Evolutionary conservation across 441 rosid species (phyloP).

Genomic region (Populus trichocarpa): DNA sequence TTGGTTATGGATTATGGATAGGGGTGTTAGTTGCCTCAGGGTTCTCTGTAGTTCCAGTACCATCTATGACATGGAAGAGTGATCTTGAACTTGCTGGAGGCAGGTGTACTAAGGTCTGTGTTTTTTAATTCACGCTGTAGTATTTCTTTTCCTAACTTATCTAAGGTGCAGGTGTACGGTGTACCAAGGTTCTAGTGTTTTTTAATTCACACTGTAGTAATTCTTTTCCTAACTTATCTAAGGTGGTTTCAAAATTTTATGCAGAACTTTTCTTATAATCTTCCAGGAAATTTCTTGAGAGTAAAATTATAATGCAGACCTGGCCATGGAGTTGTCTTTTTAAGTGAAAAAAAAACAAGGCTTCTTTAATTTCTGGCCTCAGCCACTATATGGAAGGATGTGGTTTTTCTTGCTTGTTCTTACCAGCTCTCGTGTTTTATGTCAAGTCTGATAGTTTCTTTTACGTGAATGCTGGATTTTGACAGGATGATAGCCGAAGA

Average conservation of each 20-base stretch:
- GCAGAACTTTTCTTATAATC: background rate
- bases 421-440: background rate
- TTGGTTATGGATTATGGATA: constrained; percentile 85
- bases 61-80: constrained; percentile 70
- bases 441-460: background rate
- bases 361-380: background rate
- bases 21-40: constrained; percentile 87
- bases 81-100: constrained; percentile 53
- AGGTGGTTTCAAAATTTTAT: background rate
- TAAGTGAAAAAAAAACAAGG: background rate
- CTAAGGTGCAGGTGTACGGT: constrained; percentile 20
- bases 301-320: background rate
- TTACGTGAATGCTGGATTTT: constrained; percentile 18
- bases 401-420: background rate
- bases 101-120: constrained; percentile 48
- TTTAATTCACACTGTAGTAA: background rate
- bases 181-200: constrained; percentile 46
- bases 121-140: background rate
- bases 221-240: background rate
- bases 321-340: background rate
- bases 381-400: background rate
- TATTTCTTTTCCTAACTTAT: background rate
- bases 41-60: constrained; percentile 73
- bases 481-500: constrained; percentile 82
- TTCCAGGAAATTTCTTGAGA: background rate